These are phyloP conservation scores for Akanthomyces lecanii DNA, from an alignment of 2,329 filamentous ascomycete genomes.

Conservation along the genomic window DNA sequence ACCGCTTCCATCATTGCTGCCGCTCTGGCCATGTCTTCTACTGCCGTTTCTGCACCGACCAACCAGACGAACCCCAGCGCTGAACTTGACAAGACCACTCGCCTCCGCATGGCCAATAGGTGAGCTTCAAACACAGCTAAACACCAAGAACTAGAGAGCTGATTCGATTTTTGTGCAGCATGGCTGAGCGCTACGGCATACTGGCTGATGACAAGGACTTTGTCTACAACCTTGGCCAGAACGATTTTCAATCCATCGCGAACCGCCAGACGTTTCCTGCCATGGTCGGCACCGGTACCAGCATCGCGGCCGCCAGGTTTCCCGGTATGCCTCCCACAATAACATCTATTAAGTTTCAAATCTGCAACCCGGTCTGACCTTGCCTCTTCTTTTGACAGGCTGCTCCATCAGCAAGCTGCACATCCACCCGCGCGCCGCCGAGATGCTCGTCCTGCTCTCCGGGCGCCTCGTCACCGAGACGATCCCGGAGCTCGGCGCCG, in stretches of 20 bases:
- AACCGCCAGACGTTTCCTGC: constrained; percentile 56
- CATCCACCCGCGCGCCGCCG: constrained; percentile 49
- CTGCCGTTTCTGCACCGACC: constrained; percentile 14
- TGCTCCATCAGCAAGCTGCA: constrained; percentile 57
- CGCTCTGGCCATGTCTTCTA: constrained; percentile 34
- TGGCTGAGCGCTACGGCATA: constrained; percentile 40
- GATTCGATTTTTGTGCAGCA: constrained; percentile 25
- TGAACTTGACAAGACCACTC: constrained; percentile 32
- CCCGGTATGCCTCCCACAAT: constrained; percentile 27
- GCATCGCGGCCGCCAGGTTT: constrained; percentile 49
- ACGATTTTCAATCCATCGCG: constrained; percentile 45
- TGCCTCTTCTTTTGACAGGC: constrained; percentile 21
- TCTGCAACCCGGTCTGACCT: background rate
- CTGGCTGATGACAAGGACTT: constrained; percentile 42
- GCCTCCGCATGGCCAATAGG: constrained; percentile 38
- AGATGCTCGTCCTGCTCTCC: constrained; percentile 48
- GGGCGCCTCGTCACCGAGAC: constrained; percentile 49
- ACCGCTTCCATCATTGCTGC: constrained; percentile 31
- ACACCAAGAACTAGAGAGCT: constrained; percentile 14
- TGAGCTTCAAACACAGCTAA: constrained; percentile 21
- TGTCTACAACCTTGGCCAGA: constrained; percentile 45
- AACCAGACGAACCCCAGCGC: constrained; percentile 11
- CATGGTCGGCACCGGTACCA: constrained; percentile 47
- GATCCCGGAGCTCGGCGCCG: constrained; percentile 48
- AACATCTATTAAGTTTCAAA: no score